Evolutionary conservation across 441 rosid species (phyloP), one percentile per base, ranked within the genome.

Genomic region (Kokia cookei): DNA sequence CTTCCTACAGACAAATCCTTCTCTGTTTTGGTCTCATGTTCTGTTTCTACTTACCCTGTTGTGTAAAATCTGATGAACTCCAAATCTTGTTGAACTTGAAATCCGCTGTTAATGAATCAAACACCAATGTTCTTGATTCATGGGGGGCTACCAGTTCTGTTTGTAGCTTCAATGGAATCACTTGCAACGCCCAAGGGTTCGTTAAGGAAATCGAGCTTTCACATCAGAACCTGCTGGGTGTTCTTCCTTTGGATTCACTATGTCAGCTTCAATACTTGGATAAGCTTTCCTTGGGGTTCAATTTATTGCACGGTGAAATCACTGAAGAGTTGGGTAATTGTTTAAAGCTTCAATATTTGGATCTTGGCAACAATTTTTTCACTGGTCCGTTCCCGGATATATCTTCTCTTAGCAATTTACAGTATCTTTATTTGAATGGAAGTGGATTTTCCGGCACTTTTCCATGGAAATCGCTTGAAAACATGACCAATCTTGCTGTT

Each of bases 141-240:
- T 95, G 99, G 99, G 73, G 40, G 40, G 64, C 89, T 8, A 19
- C 29, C 4, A 43, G 43, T 54, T 66, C 66, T 60, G 13, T 74
- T 0, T 93, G 97, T 69, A 19, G 71, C 12, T 95, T 93, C 87
- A 8, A 76, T 26, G 99, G 99, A 77, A 75, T 93, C 81, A 82
- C 87, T 32, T 91, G 98, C 73, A 75, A 84, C 65, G 57, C 80
- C 0, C 43, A 15, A 6, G 70, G 83, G 37, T 82, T 82, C 11
- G 96, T 95, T 58, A 77, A 75, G 6, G 90, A 86, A 80, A 86
- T 95, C 69, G 94, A 93, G 73, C 97, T 95, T 73, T 86, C 98
- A 0, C 62, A 55, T 15, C 86, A 4, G 13, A 73, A 75, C 27
- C 78, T 95, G 69, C 15, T 54, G 0, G 98, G 98, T n/a, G 42